These are phyloP conservation scores for Scedosporium aurantiacum DNA, from an alignment of 2,329 filamentous ascomycete species.

Conservation along the genomic window DNA sequence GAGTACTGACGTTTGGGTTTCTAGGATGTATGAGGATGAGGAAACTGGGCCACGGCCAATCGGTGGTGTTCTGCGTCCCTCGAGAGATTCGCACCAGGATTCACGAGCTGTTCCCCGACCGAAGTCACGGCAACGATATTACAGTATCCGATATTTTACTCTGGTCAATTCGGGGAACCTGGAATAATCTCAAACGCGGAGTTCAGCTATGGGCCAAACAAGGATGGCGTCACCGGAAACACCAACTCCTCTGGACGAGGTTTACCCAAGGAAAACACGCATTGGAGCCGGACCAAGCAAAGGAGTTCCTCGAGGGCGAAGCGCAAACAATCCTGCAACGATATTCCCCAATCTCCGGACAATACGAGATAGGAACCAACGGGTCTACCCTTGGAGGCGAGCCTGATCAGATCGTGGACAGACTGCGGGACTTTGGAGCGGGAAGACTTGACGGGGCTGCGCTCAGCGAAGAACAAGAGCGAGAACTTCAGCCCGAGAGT, in stretches of 20 bases:
- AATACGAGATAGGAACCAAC: not conserved
- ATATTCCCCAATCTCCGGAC: conserved; percentile 29
- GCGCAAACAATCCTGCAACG: conserved; percentile 37
- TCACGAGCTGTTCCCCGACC: conserved; percentile 9
- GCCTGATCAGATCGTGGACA: not conserved
- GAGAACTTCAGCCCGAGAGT: conserved; percentile 54
- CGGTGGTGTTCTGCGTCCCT: conserved; percentile 48
- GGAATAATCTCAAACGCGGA: conserved; percentile 31
- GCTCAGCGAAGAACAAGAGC: conserved; percentile 56
- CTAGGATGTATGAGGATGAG: conserved; percentile 62
- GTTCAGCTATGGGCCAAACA: conserved; percentile 52
- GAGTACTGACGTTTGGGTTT: conserved; percentile 7
- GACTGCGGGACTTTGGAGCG: not conserved
- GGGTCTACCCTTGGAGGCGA: not conserved
- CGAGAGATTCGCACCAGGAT: conserved; percentile 49
- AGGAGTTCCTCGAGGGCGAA: conserved; percentile 44
- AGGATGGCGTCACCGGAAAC: conserved; percentile 37
- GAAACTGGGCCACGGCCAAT: conserved; percentile 55
- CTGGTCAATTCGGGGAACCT: conserved; percentile 51
- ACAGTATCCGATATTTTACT: conserved; percentile 41
- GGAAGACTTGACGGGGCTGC: conserved; percentile 15
- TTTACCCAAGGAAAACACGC: not conserved
- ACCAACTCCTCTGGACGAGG: conserved; percentile 24
- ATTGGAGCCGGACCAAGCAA: conserved; percentile 19
- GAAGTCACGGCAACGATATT: conserved; percentile 19